Evolutionary conservation across 495 filamentous ascomycete genomes (phyloP), one percentile per base, ranked within the genome.

Genomic region (Diplogelasinospora grovesii): DNA sequence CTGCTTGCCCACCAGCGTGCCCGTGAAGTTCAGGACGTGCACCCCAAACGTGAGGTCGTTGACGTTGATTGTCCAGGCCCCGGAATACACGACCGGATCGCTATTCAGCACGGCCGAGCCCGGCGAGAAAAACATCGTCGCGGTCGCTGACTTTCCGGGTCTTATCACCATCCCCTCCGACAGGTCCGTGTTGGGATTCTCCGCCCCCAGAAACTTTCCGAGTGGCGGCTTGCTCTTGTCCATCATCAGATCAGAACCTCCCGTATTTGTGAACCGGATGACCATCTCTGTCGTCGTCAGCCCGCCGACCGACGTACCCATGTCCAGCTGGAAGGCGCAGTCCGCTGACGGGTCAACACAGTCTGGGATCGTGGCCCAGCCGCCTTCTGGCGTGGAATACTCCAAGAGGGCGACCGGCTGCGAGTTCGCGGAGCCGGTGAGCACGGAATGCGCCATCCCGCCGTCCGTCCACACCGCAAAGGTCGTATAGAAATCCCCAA

Each of bases 31-130:
- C 10, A 65, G 49, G 2, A 57, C 48, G 30, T 65, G 59, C 13
- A 63, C 52, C 26, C 58, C 54, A 34, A 64, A 61, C 11, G 47
- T 52, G 2, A 63, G 45, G 39, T 71, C 66, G 45, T 67, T 56
- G 7, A 57, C 58, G 45, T 70, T 70, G 19, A 69, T 40, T 11
- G 57, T 66, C 66, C 66, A 69, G 13, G 48, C 39, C 23, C 53
- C 61, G 22, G 46, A 50, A 31, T 54, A 55, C 3, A 36, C 13
- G 14, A 53, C 16, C 10, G 53, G 28, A 19, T 46, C 41, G 3
- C 43, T 25, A 22, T 65, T 66, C 19, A 48, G 43, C 25, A 46
- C 29, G 5, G 47, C 38, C 1, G 43, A 15, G 22, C 32, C 26
- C 16, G 60, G 58, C 7, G 48, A 47, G 45, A 66, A 65, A 20